Conservation (phyloP, 768 basidiomycete species). For the Mycena capillaripes region DNA sequence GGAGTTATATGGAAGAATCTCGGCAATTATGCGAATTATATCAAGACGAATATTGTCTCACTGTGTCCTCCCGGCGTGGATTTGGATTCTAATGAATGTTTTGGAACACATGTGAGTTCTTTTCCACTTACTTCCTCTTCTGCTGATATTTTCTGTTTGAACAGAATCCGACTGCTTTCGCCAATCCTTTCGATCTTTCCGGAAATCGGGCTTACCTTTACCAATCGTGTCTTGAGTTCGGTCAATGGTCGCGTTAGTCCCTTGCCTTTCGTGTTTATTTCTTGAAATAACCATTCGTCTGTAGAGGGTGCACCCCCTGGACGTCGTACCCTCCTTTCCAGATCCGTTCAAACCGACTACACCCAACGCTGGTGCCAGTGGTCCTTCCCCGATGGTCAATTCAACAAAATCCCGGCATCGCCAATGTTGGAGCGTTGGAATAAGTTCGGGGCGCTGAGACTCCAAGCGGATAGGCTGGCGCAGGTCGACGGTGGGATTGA, state of each 20-base stretch:
- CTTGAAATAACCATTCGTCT: neutral
- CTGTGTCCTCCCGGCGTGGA: conserved; percentile 27
- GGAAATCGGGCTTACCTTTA: conserved; percentile 28
- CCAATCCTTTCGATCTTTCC: conserved; percentile 23
- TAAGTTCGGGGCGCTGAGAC: conserved; percentile 23
- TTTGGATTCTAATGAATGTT: conserved; percentile 30
- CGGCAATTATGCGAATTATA: conserved; percentile 30
- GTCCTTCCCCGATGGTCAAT: conserved; percentile 20
- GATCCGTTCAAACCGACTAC: conserved; percentile 25
- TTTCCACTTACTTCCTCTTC: conserved; percentile 4
- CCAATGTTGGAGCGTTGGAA: conserved; percentile 30
- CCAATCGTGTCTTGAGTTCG: conserved; percentile 27
- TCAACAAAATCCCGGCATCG: conserved; percentile 23
- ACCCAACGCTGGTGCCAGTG: conserved; percentile 7
- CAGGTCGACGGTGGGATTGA: conserved; percentile 31
- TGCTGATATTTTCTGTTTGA: conserved; percentile 5
- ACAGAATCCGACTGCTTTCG: conserved; percentile 22
- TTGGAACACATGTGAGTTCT: conserved; percentile 27
- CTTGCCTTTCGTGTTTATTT: neutral
- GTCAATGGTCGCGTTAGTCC: conserved; percentile 24
- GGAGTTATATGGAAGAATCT: conserved; percentile 26
- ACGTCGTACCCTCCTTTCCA: conserved; percentile 22
- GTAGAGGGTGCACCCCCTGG: conserved; percentile 21
- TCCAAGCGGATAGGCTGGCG: conserved; percentile 29
- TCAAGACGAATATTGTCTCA: conserved; percentile 22